phyloP scores from a whole-genome alignment of 106 monocot genomes.

The Narthecium ossifragum region DNA sequence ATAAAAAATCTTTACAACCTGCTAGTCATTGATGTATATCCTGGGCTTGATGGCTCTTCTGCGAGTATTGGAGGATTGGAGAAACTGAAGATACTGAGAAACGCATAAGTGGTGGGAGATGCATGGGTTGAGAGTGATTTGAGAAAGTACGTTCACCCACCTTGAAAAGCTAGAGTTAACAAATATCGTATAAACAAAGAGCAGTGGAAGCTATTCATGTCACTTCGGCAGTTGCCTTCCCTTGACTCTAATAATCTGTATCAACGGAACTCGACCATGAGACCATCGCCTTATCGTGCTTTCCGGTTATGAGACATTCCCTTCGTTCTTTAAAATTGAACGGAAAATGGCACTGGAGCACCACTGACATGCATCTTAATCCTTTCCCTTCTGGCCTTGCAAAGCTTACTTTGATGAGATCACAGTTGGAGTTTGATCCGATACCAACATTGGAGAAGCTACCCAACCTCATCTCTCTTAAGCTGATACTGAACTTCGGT shows the following conservation, averaged over 20 bases:
- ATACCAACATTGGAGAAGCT: neutral
- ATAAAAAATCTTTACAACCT: constrained; percentile 4
- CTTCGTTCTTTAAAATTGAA: neutral
- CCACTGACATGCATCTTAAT: too few relatives aligned
- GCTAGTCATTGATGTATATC: constrained; percentile 8
- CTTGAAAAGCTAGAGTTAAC: too few relatives aligned
- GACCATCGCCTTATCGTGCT: neutral
- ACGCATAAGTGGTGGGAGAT: neutral
- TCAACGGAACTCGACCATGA: neutral
- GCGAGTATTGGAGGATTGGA: neutral
- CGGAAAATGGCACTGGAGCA: too few relatives aligned
- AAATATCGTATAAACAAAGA: too few relatives aligned
- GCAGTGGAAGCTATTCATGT: too few relatives aligned
- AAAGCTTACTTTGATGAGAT: neutral
- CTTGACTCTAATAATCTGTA: neutral
- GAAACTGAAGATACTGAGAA: constrained; percentile 9
- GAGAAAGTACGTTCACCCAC: too few relatives aligned
- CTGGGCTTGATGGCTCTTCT: neutral
- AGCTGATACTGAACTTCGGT: neutral
- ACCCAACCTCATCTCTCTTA: neutral
- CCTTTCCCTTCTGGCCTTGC: neutral
- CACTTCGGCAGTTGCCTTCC: too few relatives aligned
- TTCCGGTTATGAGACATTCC: neutral
- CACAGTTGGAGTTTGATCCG: neutral
- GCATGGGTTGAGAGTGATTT: neutral